Conservation (phyloP, 768 basidiomycete species). For the Lentinus brumalis region DNA sequence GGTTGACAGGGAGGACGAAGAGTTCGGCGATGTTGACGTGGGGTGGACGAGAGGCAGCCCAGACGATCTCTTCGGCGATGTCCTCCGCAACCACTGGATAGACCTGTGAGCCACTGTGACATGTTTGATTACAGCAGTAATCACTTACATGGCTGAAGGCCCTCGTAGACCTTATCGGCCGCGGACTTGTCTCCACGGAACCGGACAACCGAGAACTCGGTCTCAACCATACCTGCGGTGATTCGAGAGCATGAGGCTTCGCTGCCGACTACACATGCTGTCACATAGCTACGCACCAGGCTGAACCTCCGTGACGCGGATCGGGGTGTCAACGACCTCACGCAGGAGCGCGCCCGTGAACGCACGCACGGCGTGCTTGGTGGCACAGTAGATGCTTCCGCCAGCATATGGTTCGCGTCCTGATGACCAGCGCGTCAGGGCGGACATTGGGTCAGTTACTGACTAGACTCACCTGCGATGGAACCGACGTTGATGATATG, state of each 20-base stretch:
- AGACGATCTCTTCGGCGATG: constrained; percentile 97
- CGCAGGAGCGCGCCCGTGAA: constrained; percentile 82
- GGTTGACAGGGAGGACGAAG: constrained; percentile 77
- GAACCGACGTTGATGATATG: constrained; percentile 97
- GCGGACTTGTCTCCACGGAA: constrained; percentile 82
- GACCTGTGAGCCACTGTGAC: background rate
- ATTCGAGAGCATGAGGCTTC: constrained; percentile 36
- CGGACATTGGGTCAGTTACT: no score
- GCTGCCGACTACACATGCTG: constrained; percentile 81
- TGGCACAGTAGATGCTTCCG: constrained; percentile 91
- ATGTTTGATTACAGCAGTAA: no score
- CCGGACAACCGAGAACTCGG: constrained; percentile 90
- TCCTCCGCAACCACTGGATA: constrained; percentile 74
- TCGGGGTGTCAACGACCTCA: constrained; percentile 90
- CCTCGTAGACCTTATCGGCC: constrained; percentile 90
- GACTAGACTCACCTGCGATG: constrained; percentile 66
- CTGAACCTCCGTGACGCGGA: constrained; percentile 93
- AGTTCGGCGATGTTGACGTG: constrained; percentile 91
- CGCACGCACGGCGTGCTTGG: constrained; percentile 83
- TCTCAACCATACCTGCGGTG: constrained; percentile 75
- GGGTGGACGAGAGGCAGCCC: constrained; percentile 88
- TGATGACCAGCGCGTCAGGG: background rate
- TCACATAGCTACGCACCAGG: constrained; percentile 57
- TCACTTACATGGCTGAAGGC: constrained; percentile 80
- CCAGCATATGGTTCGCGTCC: constrained; percentile 71